A percentile compares a stretch with the other conserved stretches of the same genome.
These are phyloP conservation scores for Centrapalus pauciflorus DNA, from an alignment of 129 eudicot genomes.

Conservation along the genomic window DNA sequence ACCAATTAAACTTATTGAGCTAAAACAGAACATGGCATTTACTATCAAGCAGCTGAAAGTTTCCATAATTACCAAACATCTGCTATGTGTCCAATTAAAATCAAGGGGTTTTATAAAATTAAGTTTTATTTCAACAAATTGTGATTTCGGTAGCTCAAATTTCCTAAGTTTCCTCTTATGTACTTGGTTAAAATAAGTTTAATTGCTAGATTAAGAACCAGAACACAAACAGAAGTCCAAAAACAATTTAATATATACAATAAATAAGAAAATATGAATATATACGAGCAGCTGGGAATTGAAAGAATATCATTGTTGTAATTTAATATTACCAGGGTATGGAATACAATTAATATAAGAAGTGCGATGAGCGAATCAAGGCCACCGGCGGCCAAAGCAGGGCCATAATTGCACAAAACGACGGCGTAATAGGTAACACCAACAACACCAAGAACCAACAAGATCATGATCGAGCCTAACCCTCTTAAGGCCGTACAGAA, in stretches of 20 bases:
- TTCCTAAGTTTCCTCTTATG: background rate
- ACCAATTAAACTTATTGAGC: conserved; percentile 4
- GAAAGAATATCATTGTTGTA: background rate
- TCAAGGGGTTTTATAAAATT: background rate
- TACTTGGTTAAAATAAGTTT: background rate
- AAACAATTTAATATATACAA: background rate
- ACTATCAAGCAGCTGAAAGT: background rate
- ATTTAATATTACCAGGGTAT: conserved; percentile 63
- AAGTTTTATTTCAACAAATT: background rate
- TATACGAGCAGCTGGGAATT: background rate
- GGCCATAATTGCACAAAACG: conserved; percentile 78
- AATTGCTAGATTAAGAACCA: background rate
- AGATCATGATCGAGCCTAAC: conserved; percentile 94
- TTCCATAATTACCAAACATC: conserved; percentile 26
- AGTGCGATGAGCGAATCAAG: conserved; percentile 62
- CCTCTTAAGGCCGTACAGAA: conserved; percentile 90
- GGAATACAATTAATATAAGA: conserved; percentile 60
- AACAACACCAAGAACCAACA: conserved; percentile 84
- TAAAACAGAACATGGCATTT: background rate
- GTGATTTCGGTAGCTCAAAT: background rate
- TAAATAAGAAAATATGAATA: background rate
- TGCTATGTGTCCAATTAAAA: background rate
- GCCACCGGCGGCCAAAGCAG: conserved; percentile 65
- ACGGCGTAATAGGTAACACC: conserved; percentile 94
- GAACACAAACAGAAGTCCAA: background rate